Evolutionary conservation across 2,329 filamentous ascomycete genomes (phyloP), one percentile per base, ranked within the genome.

Genomic region (Scedosporium apiospermum): DNA sequence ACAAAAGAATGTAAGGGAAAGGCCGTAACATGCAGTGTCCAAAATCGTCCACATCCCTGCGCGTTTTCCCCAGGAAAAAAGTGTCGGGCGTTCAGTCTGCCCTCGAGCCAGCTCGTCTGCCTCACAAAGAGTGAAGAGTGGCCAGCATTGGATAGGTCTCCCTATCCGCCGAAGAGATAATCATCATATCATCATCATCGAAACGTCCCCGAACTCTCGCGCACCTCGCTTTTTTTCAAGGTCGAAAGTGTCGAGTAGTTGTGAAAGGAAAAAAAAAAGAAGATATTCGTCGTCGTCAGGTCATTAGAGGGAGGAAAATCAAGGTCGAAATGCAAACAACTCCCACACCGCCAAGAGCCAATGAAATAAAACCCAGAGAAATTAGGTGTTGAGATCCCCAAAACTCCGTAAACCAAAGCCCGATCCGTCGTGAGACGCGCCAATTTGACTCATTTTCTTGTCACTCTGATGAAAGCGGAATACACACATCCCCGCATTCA

Each of bases 381-480:
- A 42, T 21, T 51, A 27, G 21, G 55, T 23, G 14, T 16, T 7
- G 14, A 30, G 42, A 21, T 18, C n/a, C 23, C 46, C 10, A 38
- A 26, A 61, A 61, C 49, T 51, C 60, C 60, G 27, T 27, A 38
- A 49, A 9, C 60, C 60, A 16, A 53, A 44, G 44, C 23, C 44
- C 21, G 18, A 23, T 51, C 42, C 59, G 59, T 61, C 42, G 42
- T 46, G n/a, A 53, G 44, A 61, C 59, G 44, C 23, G 44, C 12
- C 18, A 46, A 34, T 34, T 61, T n/a, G 30, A n/a, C 44, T 46
- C 59, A 34, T 61, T 51, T 51, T 58, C 55, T 58, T 58, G 55
- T 41, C 27, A 58, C 55, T 38, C 55, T 38, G 27, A 16, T 38
- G 55, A 58, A 18, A 41, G 55, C 23, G 51, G 51, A 55, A 23